Conservation (phyloP, 495 filamentous ascomycete species). For the Staphylotrichum tortipilum region DNA sequence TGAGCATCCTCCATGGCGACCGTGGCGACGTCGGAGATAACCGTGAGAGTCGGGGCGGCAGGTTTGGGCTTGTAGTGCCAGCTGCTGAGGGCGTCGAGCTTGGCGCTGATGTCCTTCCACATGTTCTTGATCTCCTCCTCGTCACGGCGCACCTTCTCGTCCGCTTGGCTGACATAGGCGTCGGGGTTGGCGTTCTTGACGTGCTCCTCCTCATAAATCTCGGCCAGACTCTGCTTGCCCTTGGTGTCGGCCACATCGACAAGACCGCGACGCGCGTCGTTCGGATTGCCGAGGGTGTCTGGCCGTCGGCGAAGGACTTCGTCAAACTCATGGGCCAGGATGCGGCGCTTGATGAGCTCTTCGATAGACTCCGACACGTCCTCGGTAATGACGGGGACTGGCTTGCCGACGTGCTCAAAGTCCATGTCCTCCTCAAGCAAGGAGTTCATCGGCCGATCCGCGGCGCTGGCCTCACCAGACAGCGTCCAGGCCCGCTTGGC, state of each 20-base stretch:
- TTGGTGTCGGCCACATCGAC: conserved; percentile 85
- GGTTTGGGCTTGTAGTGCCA: conserved; percentile 95
- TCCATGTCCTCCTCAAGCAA: conserved; percentile 92
- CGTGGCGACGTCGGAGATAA: conserved; percentile 80
- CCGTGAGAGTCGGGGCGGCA: conserved; percentile 64
- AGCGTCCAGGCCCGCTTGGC: conserved; percentile 89
- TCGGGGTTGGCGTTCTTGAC: conserved; percentile 67
- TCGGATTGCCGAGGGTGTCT: conserved; percentile 48
- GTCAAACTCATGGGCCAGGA: conserved; percentile 85
- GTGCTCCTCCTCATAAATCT: conserved; percentile 92
- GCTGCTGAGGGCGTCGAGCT: conserved; percentile 79
- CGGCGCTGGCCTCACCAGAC: conserved; percentile 76
- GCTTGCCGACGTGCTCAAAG: conserved; percentile 93
- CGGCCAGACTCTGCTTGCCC: conserved; percentile 74
- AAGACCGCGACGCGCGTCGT: conserved; percentile 50
- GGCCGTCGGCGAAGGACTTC: conserved; percentile 82
- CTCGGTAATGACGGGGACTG: conserved; percentile 87
- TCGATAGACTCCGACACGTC: conserved; percentile 90
- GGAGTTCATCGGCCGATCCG: conserved; percentile 78
- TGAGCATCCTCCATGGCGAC: conserved; percentile 94
- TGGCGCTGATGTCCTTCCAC: conserved; percentile 73
- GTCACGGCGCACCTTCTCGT: conserved; percentile 73
- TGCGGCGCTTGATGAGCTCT: conserved; percentile 87
- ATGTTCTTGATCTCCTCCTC: conserved; percentile 76
- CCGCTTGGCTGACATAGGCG: conserved; percentile 65